Conservation (phyloP, 306 rosid genomes). For the Macrotyloma uniflorum region DNA sequence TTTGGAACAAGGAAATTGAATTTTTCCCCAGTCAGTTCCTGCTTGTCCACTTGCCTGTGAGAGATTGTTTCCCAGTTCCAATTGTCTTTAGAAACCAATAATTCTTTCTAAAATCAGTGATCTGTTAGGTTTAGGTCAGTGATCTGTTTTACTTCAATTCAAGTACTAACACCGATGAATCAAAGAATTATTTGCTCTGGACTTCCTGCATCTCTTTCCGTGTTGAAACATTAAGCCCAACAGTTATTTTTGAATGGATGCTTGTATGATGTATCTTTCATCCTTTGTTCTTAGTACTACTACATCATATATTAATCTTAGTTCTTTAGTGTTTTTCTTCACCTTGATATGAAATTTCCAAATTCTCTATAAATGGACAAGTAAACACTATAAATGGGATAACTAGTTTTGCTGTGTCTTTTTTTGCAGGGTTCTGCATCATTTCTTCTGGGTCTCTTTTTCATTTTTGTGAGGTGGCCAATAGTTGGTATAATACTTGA, state of each 20-base stretch:
- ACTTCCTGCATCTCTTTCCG: neutral
- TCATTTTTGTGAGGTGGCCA: conserved; percentile 94
- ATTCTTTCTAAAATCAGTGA: neutral
- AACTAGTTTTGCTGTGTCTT: conserved; percentile 10
- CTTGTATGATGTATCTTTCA: neutral
- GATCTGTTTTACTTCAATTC: neutral
- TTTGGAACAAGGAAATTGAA: conserved; percentile 10
- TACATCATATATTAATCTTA: conserved; percentile 2
- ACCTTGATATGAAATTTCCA: neutral
- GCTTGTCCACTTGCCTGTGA: conserved; percentile 1
- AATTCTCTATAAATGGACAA: neutral
- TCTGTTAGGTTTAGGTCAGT: neutral
- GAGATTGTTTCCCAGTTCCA: conserved; percentile 18
- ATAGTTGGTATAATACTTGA: conserved; percentile 79
- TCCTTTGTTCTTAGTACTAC: neutral
- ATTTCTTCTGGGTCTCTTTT: conserved; percentile 85
- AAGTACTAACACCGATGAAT: conserved; percentile 1
- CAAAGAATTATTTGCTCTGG: conserved; percentile 14
- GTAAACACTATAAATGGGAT: conserved; percentile 18
- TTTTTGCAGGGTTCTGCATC: conserved; percentile 84
- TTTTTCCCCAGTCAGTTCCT: neutral
- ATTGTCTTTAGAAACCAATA: conserved; percentile 13
- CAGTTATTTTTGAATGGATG: conserved; percentile 1
- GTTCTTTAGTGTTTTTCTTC: conserved; percentile 3
- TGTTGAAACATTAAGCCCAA: conserved; percentile 12